Evolutionary conservation across 139 green algal genomes (phyloP).

Genomic region (Tetratostichococcus sp.): DNA sequence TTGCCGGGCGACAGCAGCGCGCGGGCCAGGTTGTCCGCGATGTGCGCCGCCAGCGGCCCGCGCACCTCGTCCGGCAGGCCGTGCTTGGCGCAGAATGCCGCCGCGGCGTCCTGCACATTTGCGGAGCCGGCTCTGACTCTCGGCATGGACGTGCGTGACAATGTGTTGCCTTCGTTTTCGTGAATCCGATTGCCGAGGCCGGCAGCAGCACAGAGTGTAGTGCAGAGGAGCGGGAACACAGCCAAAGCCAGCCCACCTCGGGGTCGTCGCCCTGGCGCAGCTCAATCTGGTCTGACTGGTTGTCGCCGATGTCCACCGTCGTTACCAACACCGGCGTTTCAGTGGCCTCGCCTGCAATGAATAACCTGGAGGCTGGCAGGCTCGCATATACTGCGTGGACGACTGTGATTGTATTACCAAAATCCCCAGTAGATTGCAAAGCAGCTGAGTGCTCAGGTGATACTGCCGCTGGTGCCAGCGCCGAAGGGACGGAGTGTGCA

Average conservation of each 20-base stretch:
- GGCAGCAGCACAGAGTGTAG: no score
- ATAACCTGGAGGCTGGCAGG: not conserved
- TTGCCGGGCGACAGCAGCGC: not conserved
- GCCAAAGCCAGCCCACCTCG: conserved; percentile 2
- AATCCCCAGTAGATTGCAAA: no score
- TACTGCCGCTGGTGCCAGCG: no score
- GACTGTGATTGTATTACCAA: no score
- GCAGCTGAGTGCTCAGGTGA: no score
- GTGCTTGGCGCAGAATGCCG: conserved; percentile 59
- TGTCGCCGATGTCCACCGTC: conserved; percentile 78
- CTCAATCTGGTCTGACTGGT: conserved; percentile 53
- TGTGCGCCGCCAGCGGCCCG: conserved; percentile 55
- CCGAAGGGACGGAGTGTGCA: no score
- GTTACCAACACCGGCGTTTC: conserved; percentile 58
- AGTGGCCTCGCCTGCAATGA: not conserved
- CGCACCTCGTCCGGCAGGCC: conserved; percentile 55
- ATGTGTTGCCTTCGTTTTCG: no score
- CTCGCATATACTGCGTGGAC: no score
- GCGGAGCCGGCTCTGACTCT: no score
- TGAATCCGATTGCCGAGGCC: no score
- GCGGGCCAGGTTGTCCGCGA: conserved; percentile 62
- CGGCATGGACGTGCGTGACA: no score
- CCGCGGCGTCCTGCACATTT: conserved; percentile 33
- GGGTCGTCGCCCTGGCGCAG: conserved; percentile 60
- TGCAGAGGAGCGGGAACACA: no score